Conservation (phyloP, 2,329 filamentous ascomycete species). For the Leptographium procerum region DNA sequence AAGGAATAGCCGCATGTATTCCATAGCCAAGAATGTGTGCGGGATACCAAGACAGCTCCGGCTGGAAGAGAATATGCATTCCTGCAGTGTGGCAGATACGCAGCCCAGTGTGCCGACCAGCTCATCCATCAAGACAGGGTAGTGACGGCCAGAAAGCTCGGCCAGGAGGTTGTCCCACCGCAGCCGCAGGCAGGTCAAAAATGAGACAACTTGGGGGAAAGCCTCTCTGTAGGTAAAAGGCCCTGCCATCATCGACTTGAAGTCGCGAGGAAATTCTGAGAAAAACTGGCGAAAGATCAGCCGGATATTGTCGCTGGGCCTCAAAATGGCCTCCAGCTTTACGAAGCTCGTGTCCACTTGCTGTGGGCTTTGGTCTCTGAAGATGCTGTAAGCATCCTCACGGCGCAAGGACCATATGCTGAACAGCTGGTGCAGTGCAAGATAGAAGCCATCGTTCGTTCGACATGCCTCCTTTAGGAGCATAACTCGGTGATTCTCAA, state of each 20-base stretch:
- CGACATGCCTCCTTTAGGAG: slow-evolving; percentile 46
- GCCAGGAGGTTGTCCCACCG: slow-evolving; percentile 26
- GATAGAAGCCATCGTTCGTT: slow-evolving; percentile 47
- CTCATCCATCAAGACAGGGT: slow-evolving; percentile 23
- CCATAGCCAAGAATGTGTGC: slow-evolving; percentile 8
- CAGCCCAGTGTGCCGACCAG: slow-evolving; percentile 19
- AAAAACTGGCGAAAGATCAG: slow-evolving; percentile 21
- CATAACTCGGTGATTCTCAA: slow-evolving; percentile 37
- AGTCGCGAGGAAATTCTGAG: slow-evolving; percentile 22
- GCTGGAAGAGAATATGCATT: slow-evolving; percentile 19
- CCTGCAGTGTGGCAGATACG: slow-evolving; percentile 18
- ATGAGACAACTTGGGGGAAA: slow-evolving; percentile 27
- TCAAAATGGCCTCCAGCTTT: slow-evolving; percentile 24
- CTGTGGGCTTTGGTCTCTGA: slow-evolving; percentile 17
- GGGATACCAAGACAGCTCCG: slow-evolving; percentile 16
- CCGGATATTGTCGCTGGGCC: slow-evolving; percentile 23
- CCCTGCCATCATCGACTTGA: slow-evolving; percentile 9
- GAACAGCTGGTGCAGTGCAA: slow-evolving; percentile 54
- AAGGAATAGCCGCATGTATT: slow-evolving; percentile 15
- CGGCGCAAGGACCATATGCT: slow-evolving; percentile 40
- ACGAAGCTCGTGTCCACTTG: slow-evolving; percentile 22
- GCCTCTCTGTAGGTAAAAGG: slow-evolving; percentile 11
- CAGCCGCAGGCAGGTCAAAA: slow-evolving; percentile 30
- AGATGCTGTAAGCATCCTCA: slow-evolving; percentile 22
- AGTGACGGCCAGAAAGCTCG: slow-evolving; percentile 10